Base-by-base conservation (phyloP, 2,329 filamentous ascomycete species). In the Apiospora sp. region DNA sequence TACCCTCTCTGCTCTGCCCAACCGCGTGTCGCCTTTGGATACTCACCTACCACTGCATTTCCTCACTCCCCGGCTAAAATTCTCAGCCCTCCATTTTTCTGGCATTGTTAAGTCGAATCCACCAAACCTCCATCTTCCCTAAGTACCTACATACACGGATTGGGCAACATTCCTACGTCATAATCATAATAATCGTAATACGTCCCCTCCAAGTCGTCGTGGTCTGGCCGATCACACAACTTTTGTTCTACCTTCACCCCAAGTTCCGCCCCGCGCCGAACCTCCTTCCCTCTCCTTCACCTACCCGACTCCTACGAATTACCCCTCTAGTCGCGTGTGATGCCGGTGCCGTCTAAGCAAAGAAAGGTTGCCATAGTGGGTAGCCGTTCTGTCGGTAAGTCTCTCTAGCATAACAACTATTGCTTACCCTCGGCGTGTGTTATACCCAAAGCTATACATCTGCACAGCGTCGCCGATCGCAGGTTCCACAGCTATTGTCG, bases 361-460 rank as follows among this genome's bases (percentile, higher is more conserved):
- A 90, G 95, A 80, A 98, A 98, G 88, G 93, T 98, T 82, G 95
- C 95, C 84, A 96, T 98, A 84, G 94, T 98, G 75, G 95, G 95
- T 86, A 97, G 94, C 86, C 92, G 95, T 80, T 96, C 95, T 74
- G 95, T 98, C 81, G 87, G 87, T 88, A 79, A 72, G 86, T 83
- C 67, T 61, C 13, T 49, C 41, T n/a, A 41, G 34, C 43, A 68
- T 64, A 13, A 10, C 68, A 14, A 12, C 10, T 71, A 68, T 14
- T 37, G 10, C n/a, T n/a, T 37, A 8, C 67, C 68, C 22, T 10
- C 4, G n/a, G 19, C 22, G 24, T 37, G 34, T 41, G 58, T 10
- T n/a, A 24, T 61, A n/a, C 16, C n/a, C 27, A 41, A 41, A 30
- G 51, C 51, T 54, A 30, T 54, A 54, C 12, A 14, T 14, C 24